Base-by-base conservation (phyloP, 108 stramenopile genomes). In the Cyclostephanos tholiformis region DNA sequence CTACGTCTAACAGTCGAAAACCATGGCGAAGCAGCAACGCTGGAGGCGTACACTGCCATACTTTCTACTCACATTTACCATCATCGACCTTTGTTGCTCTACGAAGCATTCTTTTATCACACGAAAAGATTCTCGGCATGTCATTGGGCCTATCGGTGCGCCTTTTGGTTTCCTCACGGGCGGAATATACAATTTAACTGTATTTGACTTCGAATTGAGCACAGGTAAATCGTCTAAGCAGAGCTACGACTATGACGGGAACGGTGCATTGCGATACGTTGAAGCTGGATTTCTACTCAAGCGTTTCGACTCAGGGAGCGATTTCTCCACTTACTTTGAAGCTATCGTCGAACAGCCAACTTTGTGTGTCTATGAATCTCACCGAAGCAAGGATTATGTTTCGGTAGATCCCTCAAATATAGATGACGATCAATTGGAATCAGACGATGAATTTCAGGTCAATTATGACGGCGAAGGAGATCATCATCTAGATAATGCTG, bases 131-230 rank as follows among this genome's bases (percentile, higher is more conserved):
- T 38, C 69, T 11, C 82, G 92, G 11, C 71, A 79, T 50, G 38
- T 93, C 55, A 88, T 95, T 66, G 93, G 88, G 30, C 93, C 93
- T 11, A 78, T 92, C 12, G 93, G 93, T 11, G 78, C 77, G 39
- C 91, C 93, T 10, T 99, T 97, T 79, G 97, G 97, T 39, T 98
- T 99, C 74, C 65, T 87, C 17, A 74, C 80, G 2, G 87, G 86
- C 20, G 98, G 98, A 8, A 61, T 70, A 38, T 91, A 85, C 77
- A 84, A 91, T 64, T 29, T 97, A 39, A 85, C 83, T 13, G 93
- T 97, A 14, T 90, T 81, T 75, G 87, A 94, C 56, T 94, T 86
- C 66, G 68, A 72, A 17, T 70, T 82, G 27, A 71, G 46, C 26
- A 32, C 85, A 14, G 77, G 79, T 35, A 63, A 43, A 36, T 13